Evolutionary conservation across 345 rosid species (phyloP).

Genomic region (Salix udensis): DNA sequence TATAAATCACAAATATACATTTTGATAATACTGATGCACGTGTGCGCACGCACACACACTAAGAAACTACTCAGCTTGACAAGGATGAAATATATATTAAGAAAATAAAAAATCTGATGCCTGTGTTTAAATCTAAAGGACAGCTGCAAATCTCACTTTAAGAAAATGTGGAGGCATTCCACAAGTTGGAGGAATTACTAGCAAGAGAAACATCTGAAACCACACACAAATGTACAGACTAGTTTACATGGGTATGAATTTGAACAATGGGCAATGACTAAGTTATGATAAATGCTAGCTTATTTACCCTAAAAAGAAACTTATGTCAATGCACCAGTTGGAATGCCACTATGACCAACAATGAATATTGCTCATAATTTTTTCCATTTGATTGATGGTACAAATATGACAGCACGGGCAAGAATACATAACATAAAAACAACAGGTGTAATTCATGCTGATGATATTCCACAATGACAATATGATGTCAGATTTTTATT

Average conservation of each 20-base stretch:
- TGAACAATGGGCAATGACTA: background rate
- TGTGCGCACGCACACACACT: background rate
- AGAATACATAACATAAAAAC: background rate
- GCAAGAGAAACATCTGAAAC: background rate
- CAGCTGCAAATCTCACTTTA: background rate
- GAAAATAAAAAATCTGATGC: background rate
- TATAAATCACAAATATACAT: conserved; percentile 14
- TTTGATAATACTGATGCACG: background rate
- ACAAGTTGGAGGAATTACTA: background rate
- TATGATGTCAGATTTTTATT: background rate
- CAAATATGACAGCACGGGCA: background rate
- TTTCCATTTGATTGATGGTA: background rate
- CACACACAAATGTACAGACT: background rate
- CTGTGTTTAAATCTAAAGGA: background rate
- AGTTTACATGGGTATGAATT: background rate
- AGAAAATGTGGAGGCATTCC: background rate
- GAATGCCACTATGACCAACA: background rate
- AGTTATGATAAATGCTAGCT: background rate
- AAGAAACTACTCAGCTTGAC: background rate
- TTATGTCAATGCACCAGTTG: background rate
- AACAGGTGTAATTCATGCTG: background rate
- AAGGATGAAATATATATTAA: background rate
- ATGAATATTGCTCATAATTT: background rate
- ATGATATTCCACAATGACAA: background rate
- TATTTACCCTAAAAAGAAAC: background rate